Evolutionary conservation across 1,284 basidiomycete species (phyloP).

Genomic region (Naganishia albida): DNA sequence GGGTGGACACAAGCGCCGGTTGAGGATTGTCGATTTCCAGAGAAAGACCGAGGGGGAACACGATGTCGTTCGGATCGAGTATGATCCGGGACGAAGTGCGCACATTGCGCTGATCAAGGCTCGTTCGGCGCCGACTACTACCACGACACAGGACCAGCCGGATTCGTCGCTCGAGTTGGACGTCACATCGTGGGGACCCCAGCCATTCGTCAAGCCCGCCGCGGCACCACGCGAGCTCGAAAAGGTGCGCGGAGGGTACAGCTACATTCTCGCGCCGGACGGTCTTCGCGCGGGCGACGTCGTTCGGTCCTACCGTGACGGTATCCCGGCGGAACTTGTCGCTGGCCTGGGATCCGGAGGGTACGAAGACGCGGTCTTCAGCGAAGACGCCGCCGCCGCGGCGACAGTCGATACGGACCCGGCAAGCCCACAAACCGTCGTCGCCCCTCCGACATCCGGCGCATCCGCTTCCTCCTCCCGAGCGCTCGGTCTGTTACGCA

Average conservation of each 20-base stretch:
- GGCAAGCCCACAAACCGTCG: slow-evolving; percentile 35
- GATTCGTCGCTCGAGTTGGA: slow-evolving; percentile 8
- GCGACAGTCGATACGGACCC: slow-evolving; percentile 30
- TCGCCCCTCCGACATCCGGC: slow-evolving; percentile 39
- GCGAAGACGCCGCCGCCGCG: slow-evolving; percentile 1
- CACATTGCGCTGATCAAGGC: slow-evolving; percentile 81
- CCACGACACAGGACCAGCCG: slow-evolving; percentile 44
- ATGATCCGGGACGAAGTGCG: slow-evolving; percentile 89
- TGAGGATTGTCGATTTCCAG: slow-evolving; percentile 85
- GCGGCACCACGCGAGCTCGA: slow-evolving; percentile 29
- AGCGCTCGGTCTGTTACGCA: slow-evolving; percentile 82
- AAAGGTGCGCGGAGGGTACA: slow-evolving; percentile 55
- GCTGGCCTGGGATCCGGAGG: slow-evolving; percentile 60
- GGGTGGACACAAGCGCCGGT: slow-evolving; percentile 85
- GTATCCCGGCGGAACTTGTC: slow-evolving; percentile 74
- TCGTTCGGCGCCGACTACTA: slow-evolving; percentile 36
- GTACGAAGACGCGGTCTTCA: slow-evolving; percentile 43
- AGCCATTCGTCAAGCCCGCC: slow-evolving; percentile 20
- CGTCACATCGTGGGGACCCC: slow-evolving; percentile 24
- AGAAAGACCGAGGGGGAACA: slow-evolving; percentile 74
- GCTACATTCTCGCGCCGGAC: slow-evolving; percentile 90
- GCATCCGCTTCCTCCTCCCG: slow-evolving; percentile 58
- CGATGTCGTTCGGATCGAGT: slow-evolving; percentile 91
- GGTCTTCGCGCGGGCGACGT: slow-evolving; percentile 83
- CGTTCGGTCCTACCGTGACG: slow-evolving; percentile 82